These are phyloP conservation scores for Pulveroboletus ravenelii DNA, from an alignment of 768 basidiomycete species.

Conservation along the genomic window DNA sequence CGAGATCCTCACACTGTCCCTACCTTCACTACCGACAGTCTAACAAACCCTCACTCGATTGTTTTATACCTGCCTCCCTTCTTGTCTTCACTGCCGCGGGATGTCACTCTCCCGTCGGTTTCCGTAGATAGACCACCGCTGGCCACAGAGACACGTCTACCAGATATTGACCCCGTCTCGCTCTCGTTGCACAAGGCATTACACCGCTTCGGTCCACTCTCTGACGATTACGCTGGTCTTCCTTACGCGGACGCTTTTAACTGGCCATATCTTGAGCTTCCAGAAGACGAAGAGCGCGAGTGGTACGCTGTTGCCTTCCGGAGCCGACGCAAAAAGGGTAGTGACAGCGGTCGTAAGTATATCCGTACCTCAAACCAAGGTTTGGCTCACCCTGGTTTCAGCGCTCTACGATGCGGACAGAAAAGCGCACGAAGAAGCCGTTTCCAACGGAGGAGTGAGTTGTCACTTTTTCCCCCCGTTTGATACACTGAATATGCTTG, in stretches of 20 bases:
- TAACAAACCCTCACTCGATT: constrained; percentile 37
- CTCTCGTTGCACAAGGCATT: constrained; percentile 82
- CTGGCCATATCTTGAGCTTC: constrained; percentile 69
- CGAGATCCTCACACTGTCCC: constrained; percentile 56
- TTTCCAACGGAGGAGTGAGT: constrained; percentile 78
- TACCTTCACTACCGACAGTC: constrained; percentile 38
- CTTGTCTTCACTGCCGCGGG: constrained; percentile 66
- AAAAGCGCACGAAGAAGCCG: constrained; percentile 88
- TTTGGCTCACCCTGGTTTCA: constrained; percentile 25
- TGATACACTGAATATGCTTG: constrained; percentile 2
- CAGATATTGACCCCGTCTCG: constrained; percentile 81
- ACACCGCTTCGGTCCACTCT: constrained; percentile 65
- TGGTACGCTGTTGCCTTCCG: constrained; percentile 95
- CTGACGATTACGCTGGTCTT: constrained; percentile 52
- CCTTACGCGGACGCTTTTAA: constrained; percentile 83
- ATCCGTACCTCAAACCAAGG: not conserved
- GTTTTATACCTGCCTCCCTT: constrained; percentile 83
- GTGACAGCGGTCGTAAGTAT: constrained; percentile 58
- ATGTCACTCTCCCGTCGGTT: constrained; percentile 26
- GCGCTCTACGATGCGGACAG: constrained; percentile 85
- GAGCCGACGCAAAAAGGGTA: constrained; percentile 66
- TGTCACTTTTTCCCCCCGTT: not conserved
- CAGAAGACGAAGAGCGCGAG: constrained; percentile 68
- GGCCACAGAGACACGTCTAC: constrained; percentile 70
- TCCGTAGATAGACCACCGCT: constrained; percentile 39